phyloP scores from a whole-genome alignment of 352 stramenopile species.

The Globisporangium rhizosaccharum region DNA sequence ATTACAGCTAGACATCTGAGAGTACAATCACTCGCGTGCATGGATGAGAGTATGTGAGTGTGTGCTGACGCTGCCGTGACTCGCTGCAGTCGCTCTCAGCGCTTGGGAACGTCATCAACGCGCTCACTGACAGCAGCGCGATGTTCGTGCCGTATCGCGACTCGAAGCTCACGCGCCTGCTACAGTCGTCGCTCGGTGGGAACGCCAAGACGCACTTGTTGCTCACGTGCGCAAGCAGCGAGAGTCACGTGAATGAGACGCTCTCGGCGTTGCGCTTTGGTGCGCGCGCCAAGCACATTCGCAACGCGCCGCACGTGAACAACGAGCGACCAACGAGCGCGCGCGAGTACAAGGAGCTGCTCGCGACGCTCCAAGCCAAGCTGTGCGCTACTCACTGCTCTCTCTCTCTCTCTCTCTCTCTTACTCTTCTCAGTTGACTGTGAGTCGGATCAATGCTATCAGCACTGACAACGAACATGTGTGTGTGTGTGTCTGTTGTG shows the following conservation, averaged over 20 bases:
- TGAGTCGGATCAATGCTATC: too few relatives aligned
- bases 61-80: not conserved
- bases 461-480: too few relatives aligned
- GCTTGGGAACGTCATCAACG: slow-evolving; percentile 68
- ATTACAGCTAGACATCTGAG: not conserved
- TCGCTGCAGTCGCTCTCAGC: slow-evolving; percentile 53
- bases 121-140: slow-evolving; percentile 34
- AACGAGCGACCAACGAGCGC: slow-evolving; percentile 27
- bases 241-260: slow-evolving; percentile 53
- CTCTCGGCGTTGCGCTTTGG: slow-evolving; percentile 90
- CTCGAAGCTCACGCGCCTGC: slow-evolving; percentile 80
- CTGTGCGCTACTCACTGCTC: too few relatives aligned
- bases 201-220: slow-evolving; percentile 88
- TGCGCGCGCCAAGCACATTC: slow-evolving; percentile 79
- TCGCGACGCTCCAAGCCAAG: slow-evolving; percentile 48
- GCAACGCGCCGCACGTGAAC: slow-evolving; percentile 70
- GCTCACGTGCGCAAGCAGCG: slow-evolving; percentile 41
- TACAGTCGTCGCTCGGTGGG: slow-evolving; percentile 83
- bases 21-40: not conserved
- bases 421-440: too few relatives aligned
- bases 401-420: too few relatives aligned
- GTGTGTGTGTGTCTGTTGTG: too few relatives aligned
- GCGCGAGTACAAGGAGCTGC: slow-evolving; percentile 21
- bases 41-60: not conserved
- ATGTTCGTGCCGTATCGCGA: slow-evolving; percentile 89